phyloP scores from a whole-genome alignment of 257 asterid genomes.

The Sherardia arvensis region DNA sequence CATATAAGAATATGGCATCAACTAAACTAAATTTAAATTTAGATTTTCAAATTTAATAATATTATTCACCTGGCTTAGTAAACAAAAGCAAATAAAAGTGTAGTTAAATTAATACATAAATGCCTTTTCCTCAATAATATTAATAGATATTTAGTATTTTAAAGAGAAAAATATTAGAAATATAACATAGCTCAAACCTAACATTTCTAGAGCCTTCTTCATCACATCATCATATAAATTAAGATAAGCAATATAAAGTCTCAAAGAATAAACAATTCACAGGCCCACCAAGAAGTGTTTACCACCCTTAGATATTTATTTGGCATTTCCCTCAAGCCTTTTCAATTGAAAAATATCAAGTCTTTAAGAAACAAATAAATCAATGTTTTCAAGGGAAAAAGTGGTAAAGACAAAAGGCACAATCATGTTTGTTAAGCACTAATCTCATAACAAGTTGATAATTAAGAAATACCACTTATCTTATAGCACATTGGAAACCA shows the following conservation, averaged over 20 bases:
- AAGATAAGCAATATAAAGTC: neutral
- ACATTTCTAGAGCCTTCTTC: neutral
- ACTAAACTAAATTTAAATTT: no score
- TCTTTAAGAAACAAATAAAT: neutral
- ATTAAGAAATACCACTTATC: neutral
- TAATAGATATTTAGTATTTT: no score
- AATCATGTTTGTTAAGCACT: neutral
- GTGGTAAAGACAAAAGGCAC: neutral
- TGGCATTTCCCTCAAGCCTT: neutral
- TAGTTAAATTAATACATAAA: no score
- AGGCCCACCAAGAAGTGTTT: constrained; percentile 1
- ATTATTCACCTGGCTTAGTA: no score
- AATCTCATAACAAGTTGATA: neutral
- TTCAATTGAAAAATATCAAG: neutral
- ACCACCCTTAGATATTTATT: neutral
- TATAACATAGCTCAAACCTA: no score
- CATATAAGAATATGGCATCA: no score
- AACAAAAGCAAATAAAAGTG: no score
- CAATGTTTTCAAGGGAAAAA: neutral
- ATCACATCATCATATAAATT: no score
- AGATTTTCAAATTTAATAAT: no score
- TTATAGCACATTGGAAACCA: neutral
- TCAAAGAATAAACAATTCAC: neutral
- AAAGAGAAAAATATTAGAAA: no score
- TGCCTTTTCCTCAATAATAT: no score